Evolutionary conservation across 306 rosid species (phyloP).

Genomic region (Vigna trinervia): DNA sequence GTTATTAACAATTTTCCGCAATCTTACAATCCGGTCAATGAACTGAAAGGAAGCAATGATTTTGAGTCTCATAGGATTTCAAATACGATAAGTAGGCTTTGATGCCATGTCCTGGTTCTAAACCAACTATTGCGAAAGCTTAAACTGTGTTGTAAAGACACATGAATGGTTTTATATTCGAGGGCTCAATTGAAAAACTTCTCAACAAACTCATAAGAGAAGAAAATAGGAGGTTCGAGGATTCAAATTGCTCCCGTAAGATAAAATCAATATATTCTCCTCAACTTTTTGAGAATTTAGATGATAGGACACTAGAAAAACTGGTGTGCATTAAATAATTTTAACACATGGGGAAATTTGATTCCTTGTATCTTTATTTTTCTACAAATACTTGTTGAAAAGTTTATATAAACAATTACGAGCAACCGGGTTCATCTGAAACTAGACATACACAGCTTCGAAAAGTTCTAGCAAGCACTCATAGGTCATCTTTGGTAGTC

Average conservation of each 20-base stretch:
- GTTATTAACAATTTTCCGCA: not conserved
- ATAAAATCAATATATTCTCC: not conserved
- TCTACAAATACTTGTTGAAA: not conserved
- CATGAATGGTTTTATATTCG: not conserved
- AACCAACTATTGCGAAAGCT: not conserved
- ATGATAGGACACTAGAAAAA: not conserved
- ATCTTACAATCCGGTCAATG: not conserved
- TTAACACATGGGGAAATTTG: not conserved
- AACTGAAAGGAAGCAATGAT: not conserved
- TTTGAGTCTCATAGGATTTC: not conserved
- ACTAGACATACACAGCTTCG: not conserved
- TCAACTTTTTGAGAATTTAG: not conserved
- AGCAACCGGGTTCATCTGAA: not conserved
- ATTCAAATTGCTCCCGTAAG: not conserved
- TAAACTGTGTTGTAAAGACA: not conserved
- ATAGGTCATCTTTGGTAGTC: not conserved
- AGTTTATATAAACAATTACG: not conserved
- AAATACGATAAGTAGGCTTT: not conserved
- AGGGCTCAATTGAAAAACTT: not conserved
- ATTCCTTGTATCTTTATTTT: not conserved
- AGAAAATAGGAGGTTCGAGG: not conserved
- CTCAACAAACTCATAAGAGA: not conserved
- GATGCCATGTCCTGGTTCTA: not conserved
- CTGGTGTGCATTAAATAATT: not conserved
- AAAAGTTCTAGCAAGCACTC: slow-evolving; percentile 5